Percentiles rank a stretch among this genome's conserved stretches.
Conservation (phyloP, 495 filamentous ascomycete species). For the Neurospora sp. region DNA sequence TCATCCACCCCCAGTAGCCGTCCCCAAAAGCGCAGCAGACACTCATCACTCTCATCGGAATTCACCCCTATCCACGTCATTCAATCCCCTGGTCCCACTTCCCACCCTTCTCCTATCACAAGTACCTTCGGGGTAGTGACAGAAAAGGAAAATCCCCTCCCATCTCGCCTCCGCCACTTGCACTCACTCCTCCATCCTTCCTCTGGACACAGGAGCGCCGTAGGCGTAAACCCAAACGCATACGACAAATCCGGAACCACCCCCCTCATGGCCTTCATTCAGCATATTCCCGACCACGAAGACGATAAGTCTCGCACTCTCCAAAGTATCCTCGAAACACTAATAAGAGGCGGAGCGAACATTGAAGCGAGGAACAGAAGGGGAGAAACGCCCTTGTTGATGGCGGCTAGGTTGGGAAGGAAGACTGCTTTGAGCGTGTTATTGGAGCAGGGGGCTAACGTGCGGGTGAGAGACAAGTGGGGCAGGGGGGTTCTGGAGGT, state of each 20-base stretch:
- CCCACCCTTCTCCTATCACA: not conserved
- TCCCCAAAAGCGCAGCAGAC: constrained; percentile 11
- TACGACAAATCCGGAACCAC: constrained; percentile 34
- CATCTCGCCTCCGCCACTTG: constrained; percentile 22
- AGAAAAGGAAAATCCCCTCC: constrained; percentile 6
- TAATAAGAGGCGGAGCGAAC: constrained; percentile 23
- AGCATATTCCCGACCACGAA: constrained; percentile 29
- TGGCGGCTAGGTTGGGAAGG: constrained; percentile 33
- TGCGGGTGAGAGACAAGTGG: constrained; percentile 29
- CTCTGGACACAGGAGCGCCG: not conserved
- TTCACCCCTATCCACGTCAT: not conserved
- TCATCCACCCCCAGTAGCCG: constrained; percentile 2
- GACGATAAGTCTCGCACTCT: constrained; percentile 30
- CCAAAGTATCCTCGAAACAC: constrained; percentile 19
- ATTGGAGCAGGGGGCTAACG: constrained; percentile 32
- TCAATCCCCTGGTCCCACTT: not conserved
- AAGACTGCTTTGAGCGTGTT: constrained; percentile 34
- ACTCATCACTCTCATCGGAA: not conserved
- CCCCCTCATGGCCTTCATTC: constrained; percentile 37
- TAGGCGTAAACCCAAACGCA: constrained; percentile 31
- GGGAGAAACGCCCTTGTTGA: constrained; percentile 37
- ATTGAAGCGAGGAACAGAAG: constrained; percentile 32
- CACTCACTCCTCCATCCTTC: constrained; percentile 21
- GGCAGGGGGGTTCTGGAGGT: constrained; percentile 29
- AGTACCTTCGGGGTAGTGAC: not conserved